Evolutionary conservation across 495 filamentous ascomycete species (phyloP), one percentile per base, ranked within the genome.

Genomic region (Cercophora newfieldiana): DNA sequence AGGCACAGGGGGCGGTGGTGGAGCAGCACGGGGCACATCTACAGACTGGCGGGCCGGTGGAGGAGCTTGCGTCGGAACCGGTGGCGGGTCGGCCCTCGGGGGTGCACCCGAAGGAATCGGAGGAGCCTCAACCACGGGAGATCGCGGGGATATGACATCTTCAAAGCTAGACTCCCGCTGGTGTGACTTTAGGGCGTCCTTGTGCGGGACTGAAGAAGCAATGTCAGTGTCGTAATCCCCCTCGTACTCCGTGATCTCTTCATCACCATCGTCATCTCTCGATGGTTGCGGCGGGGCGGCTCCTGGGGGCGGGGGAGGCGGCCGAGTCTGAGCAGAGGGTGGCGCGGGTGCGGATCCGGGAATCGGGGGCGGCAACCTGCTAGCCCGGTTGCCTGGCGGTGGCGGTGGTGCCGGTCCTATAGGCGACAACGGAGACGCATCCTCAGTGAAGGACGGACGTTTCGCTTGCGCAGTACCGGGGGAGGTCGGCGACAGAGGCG

Each of bases 141-240:
- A 85, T 57, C 78, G 77, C 37, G 82, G 66, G 1, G 84, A 77
- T 12, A 69, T 75, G 25, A 61, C 76, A 29, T 86, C 85, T 30
- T 88, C 86, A 66, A 90, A 75, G 76, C 90, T 94, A 24, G 89
- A 87, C 47, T 93, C 92, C 51, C 88, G 85, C 30, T 86, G 88
- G 77, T 97, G 92, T 21, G 91, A 75, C 71, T 92, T 96, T 62
- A 98, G 75, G 3, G 95, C 94, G 79, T 97, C 95, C 77, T 96
- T 95, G 74, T 95, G 90, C 48, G 90, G 90, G 10, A 87, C 93
- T 29, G 92, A 89, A 51, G 96, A 90, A 1, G 91, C 94, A 69
- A 99, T 97, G 75, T 98, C 95, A 47, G 95, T 99, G 69, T 98
- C 95, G 74, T 99, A 98, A 73, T 98, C 95, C 21, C 94, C 95